phyloP scores from a whole-genome alignment of 305 asterid genomes.

The Fraxinus paxiana region DNA sequence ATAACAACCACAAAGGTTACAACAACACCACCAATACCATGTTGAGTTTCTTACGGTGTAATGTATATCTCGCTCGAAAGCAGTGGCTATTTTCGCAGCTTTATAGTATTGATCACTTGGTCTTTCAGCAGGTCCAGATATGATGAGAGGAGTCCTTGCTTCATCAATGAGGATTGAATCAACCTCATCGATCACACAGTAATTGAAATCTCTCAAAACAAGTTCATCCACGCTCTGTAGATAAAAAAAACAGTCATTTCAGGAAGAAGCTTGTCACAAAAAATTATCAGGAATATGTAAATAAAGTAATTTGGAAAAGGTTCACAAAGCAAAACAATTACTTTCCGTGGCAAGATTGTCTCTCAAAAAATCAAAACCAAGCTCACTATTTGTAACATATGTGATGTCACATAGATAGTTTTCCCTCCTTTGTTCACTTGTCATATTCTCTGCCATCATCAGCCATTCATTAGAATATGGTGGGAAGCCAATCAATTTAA shows the following conservation, averaged over 20 bases:
- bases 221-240: slow-evolving; percentile 91
- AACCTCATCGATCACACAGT: slow-evolving; percentile 97
- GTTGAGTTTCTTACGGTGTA: slow-evolving; percentile 67
- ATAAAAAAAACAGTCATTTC: slow-evolving; percentile 36
- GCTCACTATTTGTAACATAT: slow-evolving; percentile 92
- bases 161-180: slow-evolving; percentile 96
- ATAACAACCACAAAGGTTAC: neutral
- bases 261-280: slow-evolving; percentile 21
- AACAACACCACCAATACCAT: neutral
- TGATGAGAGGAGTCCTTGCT: slow-evolving; percentile 98
- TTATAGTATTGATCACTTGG: slow-evolving; percentile 93
- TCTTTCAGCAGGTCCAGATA: slow-evolving; percentile 94
- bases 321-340: slow-evolving; percentile 36
- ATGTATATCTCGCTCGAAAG: slow-evolving; percentile 84
- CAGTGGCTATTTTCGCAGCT: slow-evolving; percentile 92
- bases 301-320: slow-evolving; percentile 21
- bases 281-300: slow-evolving; percentile 18
- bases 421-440: slow-evolving; percentile 89
- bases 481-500: slow-evolving; percentile 20
- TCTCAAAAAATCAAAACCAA: slow-evolving; percentile 91
- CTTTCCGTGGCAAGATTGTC: slow-evolving; percentile 99
- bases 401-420: slow-evolving; percentile 88
- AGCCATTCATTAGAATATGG: slow-evolving; percentile 29
- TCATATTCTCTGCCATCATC: slow-evolving; percentile 78
- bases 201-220: slow-evolving; percentile 79